A percentile compares a stretch with the other conserved stretches of the same genome.
phyloP scores from a whole-genome alignment of 177 flowering plant genomes.

The Vitis hybrid region DNA sequence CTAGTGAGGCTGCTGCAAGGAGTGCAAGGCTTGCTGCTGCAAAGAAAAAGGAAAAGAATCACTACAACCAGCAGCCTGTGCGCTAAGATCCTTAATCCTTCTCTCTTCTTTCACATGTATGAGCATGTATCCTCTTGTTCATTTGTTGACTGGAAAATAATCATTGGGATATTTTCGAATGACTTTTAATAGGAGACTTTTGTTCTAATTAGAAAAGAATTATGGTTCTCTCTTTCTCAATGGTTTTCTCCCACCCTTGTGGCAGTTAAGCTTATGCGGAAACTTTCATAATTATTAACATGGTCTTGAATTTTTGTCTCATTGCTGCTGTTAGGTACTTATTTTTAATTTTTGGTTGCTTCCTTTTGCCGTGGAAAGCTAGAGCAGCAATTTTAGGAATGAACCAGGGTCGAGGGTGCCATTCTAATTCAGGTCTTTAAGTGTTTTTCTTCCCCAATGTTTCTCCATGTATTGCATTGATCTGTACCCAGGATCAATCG shows the following conservation, averaged over 20 bases:
- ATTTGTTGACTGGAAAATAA: conserved; percentile 36
- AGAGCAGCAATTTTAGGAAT: no score
- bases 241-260: background rate
- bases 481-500: no score
- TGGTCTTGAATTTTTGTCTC: background rate
- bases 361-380: no score
- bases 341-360: no score
- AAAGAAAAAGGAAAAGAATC: conserved; percentile 96
- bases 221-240: background rate
- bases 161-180: conserved; percentile 29
- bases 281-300: background rate
- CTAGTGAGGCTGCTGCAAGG: conserved; percentile 88
- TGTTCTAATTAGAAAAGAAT: conserved; percentile 9
- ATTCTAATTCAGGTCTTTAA: no score
- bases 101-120: conserved; percentile 2
- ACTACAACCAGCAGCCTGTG: conserved; percentile 96
- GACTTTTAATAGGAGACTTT: conserved; percentile 17
- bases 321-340: background rate
- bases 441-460: no score
- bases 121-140: conserved; percentile 25
- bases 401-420: no score
- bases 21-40: conserved; percentile 91
- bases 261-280: background rate
- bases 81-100: conserved; percentile 35
- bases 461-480: no score